Evolutionary conservation across 805 yeast genomes (phyloP).

Genomic region (Cyberlindnera japonica): DNA sequence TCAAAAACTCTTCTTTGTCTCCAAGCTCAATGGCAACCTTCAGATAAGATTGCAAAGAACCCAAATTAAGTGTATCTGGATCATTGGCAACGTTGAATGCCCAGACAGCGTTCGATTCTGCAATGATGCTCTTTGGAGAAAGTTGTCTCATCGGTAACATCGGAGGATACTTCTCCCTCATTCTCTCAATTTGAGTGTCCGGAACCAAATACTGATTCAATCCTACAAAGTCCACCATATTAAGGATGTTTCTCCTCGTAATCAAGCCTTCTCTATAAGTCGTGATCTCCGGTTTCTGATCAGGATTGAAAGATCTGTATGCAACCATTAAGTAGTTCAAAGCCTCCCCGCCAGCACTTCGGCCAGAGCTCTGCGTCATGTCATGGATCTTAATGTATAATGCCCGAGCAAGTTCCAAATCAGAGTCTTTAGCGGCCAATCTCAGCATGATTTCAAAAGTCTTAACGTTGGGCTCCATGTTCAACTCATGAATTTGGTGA

Average conservation of each 20-base stretch:
- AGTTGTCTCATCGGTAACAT: conserved; percentile 59
- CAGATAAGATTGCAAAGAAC: conserved; percentile 49
- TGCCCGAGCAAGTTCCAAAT: conserved; percentile 66
- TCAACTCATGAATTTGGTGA: conserved; percentile 51
- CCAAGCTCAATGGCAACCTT: conserved; percentile 40
- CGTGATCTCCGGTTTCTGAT: conserved; percentile 33
- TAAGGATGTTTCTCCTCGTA: conserved; percentile 44
- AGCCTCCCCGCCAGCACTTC: conserved; percentile 15
- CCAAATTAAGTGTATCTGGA: conserved; percentile 41
- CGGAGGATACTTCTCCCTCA: conserved; percentile 46
- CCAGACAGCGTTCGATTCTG: conserved; percentile 81
- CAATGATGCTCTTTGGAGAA: conserved; percentile 43
- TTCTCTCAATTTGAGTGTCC: conserved; percentile 16
- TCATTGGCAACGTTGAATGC: conserved; percentile 43
- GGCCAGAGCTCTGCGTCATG: conserved; percentile 25
- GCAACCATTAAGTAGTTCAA: conserved; percentile 41
- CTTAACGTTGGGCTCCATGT: conserved; percentile 39
- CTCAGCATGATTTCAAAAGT: conserved; percentile 68
- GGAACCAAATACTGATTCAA: conserved; percentile 20
- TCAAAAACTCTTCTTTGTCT: conserved; percentile 33
- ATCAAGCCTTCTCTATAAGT: conserved; percentile 43
- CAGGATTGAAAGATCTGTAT: conserved; percentile 39
- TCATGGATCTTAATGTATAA: conserved; percentile 47
- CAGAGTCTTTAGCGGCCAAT: conserved; percentile 78
- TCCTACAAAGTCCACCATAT: conserved; percentile 37